A percentile compares a stretch with the other conserved stretches of the same genome.
Conservation (phyloP, 31 red algal species). For the Porphyra umbilicalis region DNA sequence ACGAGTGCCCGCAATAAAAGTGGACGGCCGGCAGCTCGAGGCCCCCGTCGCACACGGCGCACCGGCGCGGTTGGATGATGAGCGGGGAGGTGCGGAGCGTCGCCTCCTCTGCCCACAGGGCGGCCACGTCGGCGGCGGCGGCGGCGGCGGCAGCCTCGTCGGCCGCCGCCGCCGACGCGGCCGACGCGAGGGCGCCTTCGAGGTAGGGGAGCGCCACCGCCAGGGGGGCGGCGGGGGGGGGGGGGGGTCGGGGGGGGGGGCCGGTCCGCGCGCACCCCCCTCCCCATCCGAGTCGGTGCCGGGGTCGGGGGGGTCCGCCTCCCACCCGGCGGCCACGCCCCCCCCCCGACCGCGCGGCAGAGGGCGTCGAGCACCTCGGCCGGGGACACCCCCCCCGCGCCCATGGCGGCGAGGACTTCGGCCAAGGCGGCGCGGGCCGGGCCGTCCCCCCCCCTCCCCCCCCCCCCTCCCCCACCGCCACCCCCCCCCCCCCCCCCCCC, state of each 20-base stretch:
- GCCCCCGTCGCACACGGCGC: constrained; percentile 41
- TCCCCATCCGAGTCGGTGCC: not conserved
- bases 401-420: not conserved
- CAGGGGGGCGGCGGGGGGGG: constrained; percentile 33
- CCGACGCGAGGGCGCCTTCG: constrained; percentile 13
- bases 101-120: constrained; percentile 24
- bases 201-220: constrained; percentile 48
- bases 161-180: constrained; percentile 14
- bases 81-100: constrained; percentile 28
- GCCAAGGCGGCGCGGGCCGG: not conserved
- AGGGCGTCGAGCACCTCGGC: not conserved
- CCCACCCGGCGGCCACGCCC: not conserved
- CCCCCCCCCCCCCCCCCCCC: no score
- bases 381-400: not conserved
- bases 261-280: not conserved
- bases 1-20: constrained; percentile 60
- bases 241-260: constrained; percentile 17
- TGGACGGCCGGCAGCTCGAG: constrained; percentile 44
- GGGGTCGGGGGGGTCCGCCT: not conserved
- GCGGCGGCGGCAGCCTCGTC: constrained; percentile 31
- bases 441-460: not conserved
- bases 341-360: not conserved
- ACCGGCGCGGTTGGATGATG: constrained; percentile 37
- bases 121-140: constrained; percentile 26
- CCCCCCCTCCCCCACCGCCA: no score